Percentiles rank a stretch among this genome's conserved stretches.
Evolutionary conservation across 2,329 filamentous ascomycete genomes (phyloP).

Genomic region (Moelleriella libera): DNA sequence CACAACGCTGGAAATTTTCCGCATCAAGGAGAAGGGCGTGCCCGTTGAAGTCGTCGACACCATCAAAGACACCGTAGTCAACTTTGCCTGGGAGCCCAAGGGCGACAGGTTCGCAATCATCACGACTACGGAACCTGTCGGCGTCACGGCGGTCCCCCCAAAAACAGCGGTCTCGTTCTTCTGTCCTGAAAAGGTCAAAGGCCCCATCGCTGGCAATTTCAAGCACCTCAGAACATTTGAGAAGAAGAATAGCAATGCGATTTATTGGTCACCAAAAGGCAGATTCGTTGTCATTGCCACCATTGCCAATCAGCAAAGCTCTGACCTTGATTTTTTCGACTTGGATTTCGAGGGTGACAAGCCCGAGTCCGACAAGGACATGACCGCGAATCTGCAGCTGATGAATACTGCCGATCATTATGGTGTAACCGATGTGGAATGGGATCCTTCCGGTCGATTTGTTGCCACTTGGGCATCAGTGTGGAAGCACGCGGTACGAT

Average conservation of each 20-base stretch:
- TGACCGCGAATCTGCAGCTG: constrained; percentile 86
- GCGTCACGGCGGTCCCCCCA: constrained; percentile 67
- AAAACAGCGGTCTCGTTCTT: constrained; percentile 96
- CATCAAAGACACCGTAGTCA: constrained; percentile 97
- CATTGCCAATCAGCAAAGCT: constrained; percentile 82
- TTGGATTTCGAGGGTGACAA: constrained; percentile 97
- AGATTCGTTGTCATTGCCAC: constrained; percentile 92
- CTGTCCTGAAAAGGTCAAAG: constrained; percentile 90
- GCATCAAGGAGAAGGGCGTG: constrained; percentile 91
- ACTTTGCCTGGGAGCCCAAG: constrained; percentile 99
- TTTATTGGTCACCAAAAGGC: constrained; percentile 96
- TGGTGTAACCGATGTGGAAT: constrained; percentile 93
- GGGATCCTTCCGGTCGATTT: constrained; percentile 92
- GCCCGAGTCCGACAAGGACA: constrained; percentile 80
- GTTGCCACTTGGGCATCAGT: constrained; percentile 85
- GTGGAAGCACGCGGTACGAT: constrained; percentile 87
- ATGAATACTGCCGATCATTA: constrained; percentile 95
- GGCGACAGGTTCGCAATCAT: constrained; percentile 96
- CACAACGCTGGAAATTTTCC: constrained; percentile 97
- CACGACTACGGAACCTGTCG: constrained; percentile 73
- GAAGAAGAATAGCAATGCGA: constrained; percentile 99
- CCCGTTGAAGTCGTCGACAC: constrained; percentile 96
- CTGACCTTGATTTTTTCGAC: constrained; percentile 95
- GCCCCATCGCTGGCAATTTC: constrained; percentile 71
- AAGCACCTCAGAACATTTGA: constrained; percentile 89